phyloP scores from a whole-genome alignment of 306 rosid species.

The Dalbergia cochinchinensis region DNA sequence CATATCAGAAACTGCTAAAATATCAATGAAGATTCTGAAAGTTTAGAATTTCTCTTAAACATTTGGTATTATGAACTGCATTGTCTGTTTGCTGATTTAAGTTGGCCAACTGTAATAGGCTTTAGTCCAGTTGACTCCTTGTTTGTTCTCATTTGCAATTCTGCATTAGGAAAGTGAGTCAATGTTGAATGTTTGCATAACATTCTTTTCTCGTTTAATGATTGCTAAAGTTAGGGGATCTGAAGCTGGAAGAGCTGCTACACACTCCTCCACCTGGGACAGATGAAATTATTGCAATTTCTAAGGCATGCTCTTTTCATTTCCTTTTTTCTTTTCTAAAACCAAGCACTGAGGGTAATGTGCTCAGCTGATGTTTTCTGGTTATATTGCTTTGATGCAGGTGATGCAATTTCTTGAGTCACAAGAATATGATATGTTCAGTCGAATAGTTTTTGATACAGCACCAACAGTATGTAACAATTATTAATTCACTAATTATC shows the following conservation, averaged over 20 bases:
- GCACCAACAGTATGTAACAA: conserved; percentile 75
- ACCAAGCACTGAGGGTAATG: not conserved
- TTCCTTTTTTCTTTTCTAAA: not conserved
- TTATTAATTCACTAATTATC: not conserved
- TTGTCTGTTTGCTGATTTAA: conserved; percentile 10
- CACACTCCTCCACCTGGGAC: conserved; percentile 88
- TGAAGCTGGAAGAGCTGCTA: conserved; percentile 81
- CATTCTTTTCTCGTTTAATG: conserved; percentile 39
- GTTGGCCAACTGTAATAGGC: not conserved
- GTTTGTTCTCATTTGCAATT: conserved; percentile 26
- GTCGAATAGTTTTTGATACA: conserved; percentile 87
- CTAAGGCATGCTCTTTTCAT: conserved; percentile 58
- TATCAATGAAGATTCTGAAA: conserved; percentile 9
- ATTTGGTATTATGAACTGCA: conserved; percentile 4
- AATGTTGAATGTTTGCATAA: conserved; percentile 22
- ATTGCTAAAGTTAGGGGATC: conserved; percentile 68
- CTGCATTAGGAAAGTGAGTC: conserved; percentile 14
- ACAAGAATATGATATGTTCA: conserved; percentile 76
- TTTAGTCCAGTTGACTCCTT: conserved; percentile 22
- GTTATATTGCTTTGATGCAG: conserved; percentile 58
- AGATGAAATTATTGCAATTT: conserved; percentile 85
- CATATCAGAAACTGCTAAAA: conserved; percentile 29
- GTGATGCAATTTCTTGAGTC: conserved; percentile 88
- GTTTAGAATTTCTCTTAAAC: conserved; percentile 4
- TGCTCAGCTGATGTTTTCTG: conserved; percentile 32